Base-by-base conservation (phyloP, 1,284 basidiomycete species). In the Trametes sp. region DNA sequence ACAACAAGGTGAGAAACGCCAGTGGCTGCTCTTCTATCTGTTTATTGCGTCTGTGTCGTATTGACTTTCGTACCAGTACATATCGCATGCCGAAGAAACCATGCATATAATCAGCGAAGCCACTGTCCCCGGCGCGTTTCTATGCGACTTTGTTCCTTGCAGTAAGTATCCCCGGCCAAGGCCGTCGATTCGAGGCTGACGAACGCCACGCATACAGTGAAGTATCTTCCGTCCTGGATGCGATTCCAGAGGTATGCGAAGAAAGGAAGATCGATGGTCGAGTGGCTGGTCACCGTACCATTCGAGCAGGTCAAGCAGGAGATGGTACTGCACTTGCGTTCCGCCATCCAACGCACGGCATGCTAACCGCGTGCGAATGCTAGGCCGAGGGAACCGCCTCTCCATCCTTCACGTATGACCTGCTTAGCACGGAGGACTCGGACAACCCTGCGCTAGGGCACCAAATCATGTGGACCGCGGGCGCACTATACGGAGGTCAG, bases 151-250 rank as follows among this genome's bases (percentile, higher is more conserved):
- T 41, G 62, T 75, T 23, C 75, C 75, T 3, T 68, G 66, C 24
- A 59, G 73, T 74, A 54, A 53, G 69, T 52, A 16, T 24, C 35
- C 11, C 11, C 1, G 8, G 21, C n/a, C 4, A 4, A 13, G 6
- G 1, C 0, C 2, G 16, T 19, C 16, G 1, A 33, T 10, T 8
- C n/a, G 14, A 41, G 13, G 6, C 35, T 23, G 19, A 41, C 35
- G 44, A 13, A 29, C 19, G n/a, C 35, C 16, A 13, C 16, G 3
- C n/a, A n/a, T n/a, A 8, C 38, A 77, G 77, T 78, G 62, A 71
- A 70, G 21, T 68, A 76, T 56, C 51, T 79, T 11, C 78, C 78
- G 1, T 68, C 68, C 5, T 79, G 78, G 77, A 62, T 78, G 23
- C 77, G 77, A 2, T 80, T 78, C 69, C 74, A 77, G 46, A 61